Percentiles rank a stretch among this genome's conserved stretches.
phyloP scores from a whole-genome alignment of 148 eudicot species.

The Arbutus unedo region DNA sequence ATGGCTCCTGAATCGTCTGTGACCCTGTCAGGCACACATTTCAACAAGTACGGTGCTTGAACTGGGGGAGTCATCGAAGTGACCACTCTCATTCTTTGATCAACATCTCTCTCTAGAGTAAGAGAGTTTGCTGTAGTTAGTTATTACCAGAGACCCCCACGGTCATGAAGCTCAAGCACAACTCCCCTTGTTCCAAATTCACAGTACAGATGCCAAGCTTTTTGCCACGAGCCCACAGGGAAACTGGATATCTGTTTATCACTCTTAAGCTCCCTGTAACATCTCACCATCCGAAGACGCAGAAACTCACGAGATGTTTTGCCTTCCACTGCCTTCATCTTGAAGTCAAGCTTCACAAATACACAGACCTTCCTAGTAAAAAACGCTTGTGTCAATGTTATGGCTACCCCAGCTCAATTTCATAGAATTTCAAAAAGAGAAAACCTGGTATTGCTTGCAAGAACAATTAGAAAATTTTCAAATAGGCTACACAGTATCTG shows the following conservation, averaged over 20 bases:
- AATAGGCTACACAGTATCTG: not conserved
- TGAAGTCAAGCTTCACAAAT: conserved; percentile 45
- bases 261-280: conserved; percentile 77
- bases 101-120: conserved; percentile 47
- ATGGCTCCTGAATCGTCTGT: conserved; percentile 95
- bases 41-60: conserved; percentile 80
- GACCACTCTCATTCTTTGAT: conserved; percentile 40
- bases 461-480: not conserved
- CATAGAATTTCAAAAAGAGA: not conserved
- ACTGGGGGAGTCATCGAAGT: conserved; percentile 90
- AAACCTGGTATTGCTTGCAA: not conserved
- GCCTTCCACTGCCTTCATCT: conserved; percentile 24
- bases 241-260: conserved; percentile 43
- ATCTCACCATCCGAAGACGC: conserved; percentile 50
- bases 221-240: conserved; percentile 53
- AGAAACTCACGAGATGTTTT: conserved; percentile 47
- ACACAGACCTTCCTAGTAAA: conserved; percentile 56
- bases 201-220: conserved; percentile 65
- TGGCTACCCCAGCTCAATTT: not conserved
- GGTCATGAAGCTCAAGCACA: conserved; percentile 54
- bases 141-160: conserved; percentile 56
- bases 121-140: conserved; percentile 73
- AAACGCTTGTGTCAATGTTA: too few species aligned
- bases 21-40: conserved; percentile 87
- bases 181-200: conserved; percentile 86